phyloP scores from a whole-genome alignment of 352 stramenopile genomes.

The Globisporangium apiculatum region DNA sequence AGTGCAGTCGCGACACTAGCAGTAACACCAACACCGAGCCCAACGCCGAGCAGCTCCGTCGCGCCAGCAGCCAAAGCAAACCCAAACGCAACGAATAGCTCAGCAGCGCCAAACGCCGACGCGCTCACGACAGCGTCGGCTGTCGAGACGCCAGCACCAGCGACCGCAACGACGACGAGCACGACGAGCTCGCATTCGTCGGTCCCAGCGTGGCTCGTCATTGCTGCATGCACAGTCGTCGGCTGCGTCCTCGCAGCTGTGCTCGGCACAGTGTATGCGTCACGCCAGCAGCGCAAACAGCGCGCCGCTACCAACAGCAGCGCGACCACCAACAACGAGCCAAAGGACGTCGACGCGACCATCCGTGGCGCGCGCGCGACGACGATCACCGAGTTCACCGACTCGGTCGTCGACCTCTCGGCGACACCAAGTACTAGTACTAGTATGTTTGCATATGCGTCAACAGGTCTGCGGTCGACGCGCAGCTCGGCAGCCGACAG shows the following conservation, averaged over 20 bases:
- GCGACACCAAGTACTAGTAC: constrained; percentile 8
- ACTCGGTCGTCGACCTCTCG: constrained; percentile 5
- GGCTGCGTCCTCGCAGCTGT: constrained; percentile 7
- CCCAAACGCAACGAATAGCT: background rate
- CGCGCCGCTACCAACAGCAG: background rate
- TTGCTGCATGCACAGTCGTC: constrained; percentile 5
- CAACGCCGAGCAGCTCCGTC: background rate
- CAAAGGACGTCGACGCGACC: constrained; percentile 1
- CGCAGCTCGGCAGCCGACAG: background rate
- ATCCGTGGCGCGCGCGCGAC: background rate
- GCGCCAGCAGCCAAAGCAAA: background rate
- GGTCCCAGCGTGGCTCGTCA: constrained; percentile 7
- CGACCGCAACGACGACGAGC: background rate
- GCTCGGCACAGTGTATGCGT: constrained; percentile 4
- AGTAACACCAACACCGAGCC: background rate
- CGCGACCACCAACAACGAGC: background rate
- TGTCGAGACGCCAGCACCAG: background rate
- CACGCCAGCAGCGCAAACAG: background rate
- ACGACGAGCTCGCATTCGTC: background rate
- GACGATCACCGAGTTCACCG: constrained; percentile 2
- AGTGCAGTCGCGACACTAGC: background rate
- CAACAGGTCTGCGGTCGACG: background rate
- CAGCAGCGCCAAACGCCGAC: background rate
- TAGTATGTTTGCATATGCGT: constrained; percentile 2
- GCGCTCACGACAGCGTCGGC: constrained; percentile 5